Base-by-base conservation (phyloP, 2,329 filamentous ascomycete species). In the Trichoderma sp. region DNA sequence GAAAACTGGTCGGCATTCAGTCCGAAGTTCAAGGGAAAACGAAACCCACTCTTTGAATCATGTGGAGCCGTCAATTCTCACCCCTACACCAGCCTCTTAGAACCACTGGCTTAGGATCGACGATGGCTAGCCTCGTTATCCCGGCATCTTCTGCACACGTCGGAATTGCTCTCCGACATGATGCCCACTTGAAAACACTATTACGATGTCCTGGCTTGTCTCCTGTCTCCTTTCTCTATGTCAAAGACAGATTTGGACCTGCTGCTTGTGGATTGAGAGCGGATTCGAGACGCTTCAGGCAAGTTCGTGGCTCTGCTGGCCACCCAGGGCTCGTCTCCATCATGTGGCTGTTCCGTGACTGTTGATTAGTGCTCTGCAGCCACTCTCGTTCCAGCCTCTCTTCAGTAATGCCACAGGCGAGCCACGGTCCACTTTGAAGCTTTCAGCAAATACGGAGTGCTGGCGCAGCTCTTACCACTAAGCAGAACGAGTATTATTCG, bases 1-100 rank as follows among this genome's bases (percentile, higher is more conserved):
- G 32, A 68, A 23, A n/a, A 6, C 55, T n/a, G 17, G 15, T 68
- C 32, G 17, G 65, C n/a, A 23, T 57, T 39, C 20, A 6, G 23
- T 67, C 32, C 62, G 43, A 36, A 26, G 32, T 8, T 15, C 32
- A 39, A 17, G 50, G 34, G 36, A 43, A 50, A 43, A 20, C n/a
- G 43, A 50, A 53, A 53, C 11, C 11, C n/a, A 7, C 47, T 59
- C 20, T 28, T 4, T 6, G 11, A 32, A 39, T 67, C 15, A 7
- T 67, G 64, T 67, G 64, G 64, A 39, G 64, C 50, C 64, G 11
- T 53, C 53, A 47, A 32, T 68, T 43, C n/a, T 43, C 20, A 28
- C 36, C 53, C 53, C n/a, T 47, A 6, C 7, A 53, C 32, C 39
- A n/a, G 15, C 39, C 64, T 57, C 47, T 39, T 58, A 53, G 23